phyloP scores from a whole-genome alignment of 139 green algal genomes.

The Haematococcus lacustris region DNA sequence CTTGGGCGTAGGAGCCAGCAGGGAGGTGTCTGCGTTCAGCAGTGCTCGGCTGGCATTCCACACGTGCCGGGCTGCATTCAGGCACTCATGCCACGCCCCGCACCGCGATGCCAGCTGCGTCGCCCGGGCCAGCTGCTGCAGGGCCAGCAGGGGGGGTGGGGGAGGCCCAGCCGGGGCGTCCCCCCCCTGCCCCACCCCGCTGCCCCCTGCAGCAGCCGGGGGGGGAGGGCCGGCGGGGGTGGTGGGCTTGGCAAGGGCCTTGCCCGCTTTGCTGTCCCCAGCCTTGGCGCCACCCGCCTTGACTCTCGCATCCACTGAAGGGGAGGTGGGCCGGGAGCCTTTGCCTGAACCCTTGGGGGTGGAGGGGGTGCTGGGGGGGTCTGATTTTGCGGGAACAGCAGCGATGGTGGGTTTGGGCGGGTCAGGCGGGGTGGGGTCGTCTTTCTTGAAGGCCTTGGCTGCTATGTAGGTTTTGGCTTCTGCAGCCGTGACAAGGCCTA shows the following conservation, averaged over 20 bases:
- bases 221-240: neutral
- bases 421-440: neutral
- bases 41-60: slow-evolving; percentile 32
- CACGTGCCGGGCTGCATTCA: slow-evolving; percentile 25
- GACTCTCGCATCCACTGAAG: neutral
- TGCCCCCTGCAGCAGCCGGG: no score
- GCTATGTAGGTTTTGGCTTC: slow-evolving; percentile 7
- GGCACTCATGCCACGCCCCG: slow-evolving; percentile 32
- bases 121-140: slow-evolving; percentile 23
- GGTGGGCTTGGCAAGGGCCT: neutral
- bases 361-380: neutral
- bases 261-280: neutral
- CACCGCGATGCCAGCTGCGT: slow-evolving; percentile 23
- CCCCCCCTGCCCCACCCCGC: neutral
- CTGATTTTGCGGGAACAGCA: neutral
- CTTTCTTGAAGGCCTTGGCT: neutral
- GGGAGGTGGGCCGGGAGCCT: neutral
- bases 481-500: slow-evolving; percentile 17
- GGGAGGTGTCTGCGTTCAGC: slow-evolving; percentile 17
- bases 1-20: slow-evolving; percentile 6
- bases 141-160: slow-evolving; percentile 16
- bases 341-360: no score
- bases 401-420: neutral
- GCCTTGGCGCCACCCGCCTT: neutral
- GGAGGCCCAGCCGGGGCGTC: neutral